A percentile compares a stretch with the other conserved stretches of the same genome.
phyloP scores from a whole-genome alignment of 805 yeast species.

The Metschnikowia aberdeeniae region DNA sequence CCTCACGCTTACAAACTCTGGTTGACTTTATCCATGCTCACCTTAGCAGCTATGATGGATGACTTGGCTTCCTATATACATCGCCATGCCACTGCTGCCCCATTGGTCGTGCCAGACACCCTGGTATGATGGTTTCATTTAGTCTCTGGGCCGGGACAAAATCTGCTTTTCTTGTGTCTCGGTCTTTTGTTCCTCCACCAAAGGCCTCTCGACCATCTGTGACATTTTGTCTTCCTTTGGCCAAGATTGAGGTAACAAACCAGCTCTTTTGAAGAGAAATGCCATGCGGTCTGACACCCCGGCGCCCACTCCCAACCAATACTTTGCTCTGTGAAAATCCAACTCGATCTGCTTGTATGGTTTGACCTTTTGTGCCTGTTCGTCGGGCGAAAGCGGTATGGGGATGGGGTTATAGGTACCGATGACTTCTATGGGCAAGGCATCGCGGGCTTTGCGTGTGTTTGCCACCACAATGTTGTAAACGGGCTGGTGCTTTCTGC shows the following conservation, averaged over 20 bases:
- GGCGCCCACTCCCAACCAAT: slow-evolving; percentile 98
- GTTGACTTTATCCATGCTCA: too few species aligned
- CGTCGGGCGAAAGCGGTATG: slow-evolving; percentile 59
- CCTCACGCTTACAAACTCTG: too few species aligned
- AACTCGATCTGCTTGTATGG: slow-evolving; percentile 76
- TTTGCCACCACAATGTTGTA: slow-evolving; percentile 91
- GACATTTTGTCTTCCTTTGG: slow-evolving; percentile 45
- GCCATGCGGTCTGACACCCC: slow-evolving; percentile 84
- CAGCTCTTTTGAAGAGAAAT: slow-evolving; percentile 72
- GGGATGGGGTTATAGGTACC: slow-evolving; percentile 92
- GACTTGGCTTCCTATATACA: too few species aligned
- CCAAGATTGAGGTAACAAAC: slow-evolving; percentile 60
- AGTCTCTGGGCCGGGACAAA: slow-evolving; percentile 30
- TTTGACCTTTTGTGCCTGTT: slow-evolving; percentile 49
- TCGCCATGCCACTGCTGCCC: too few species aligned
- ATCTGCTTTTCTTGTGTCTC: slow-evolving; percentile 32
- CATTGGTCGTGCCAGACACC: too few species aligned
- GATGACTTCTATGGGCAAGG: slow-evolving; percentile 87
- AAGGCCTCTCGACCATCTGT: slow-evolving; percentile 25
- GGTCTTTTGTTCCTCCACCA: slow-evolving; percentile 23
- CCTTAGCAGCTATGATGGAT: too few species aligned
- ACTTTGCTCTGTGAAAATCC: slow-evolving; percentile 85
- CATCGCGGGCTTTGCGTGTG: slow-evolving; percentile 72
- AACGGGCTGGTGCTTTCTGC: slow-evolving; percentile 80
- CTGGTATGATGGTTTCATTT: not conserved